These are phyloP conservation scores for Jatropha curcas DNA, from an alignment of 345 rosid genomes.

Conservation along the genomic window DNA sequence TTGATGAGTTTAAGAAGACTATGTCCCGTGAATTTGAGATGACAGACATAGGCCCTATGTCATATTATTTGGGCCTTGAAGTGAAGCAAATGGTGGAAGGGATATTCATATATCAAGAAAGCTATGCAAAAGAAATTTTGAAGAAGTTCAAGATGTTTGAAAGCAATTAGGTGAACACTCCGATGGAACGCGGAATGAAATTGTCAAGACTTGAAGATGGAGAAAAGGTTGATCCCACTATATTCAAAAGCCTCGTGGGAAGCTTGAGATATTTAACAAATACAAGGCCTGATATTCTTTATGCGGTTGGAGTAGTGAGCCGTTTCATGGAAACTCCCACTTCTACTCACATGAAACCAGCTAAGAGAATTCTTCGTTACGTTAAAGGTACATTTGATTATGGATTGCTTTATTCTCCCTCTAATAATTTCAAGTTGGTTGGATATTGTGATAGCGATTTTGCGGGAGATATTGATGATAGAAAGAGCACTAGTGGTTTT, in stretches of 20 bases:
- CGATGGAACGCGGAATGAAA: background rate
- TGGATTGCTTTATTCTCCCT: background rate
- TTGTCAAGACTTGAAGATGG: background rate
- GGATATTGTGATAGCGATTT: background rate
- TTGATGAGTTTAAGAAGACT: background rate
- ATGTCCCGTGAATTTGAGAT: background rate
- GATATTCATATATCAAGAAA: background rate
- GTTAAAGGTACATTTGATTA: background rate
- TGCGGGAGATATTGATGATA: too few species aligned
- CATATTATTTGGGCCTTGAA: background rate
- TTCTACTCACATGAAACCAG: too few species aligned
- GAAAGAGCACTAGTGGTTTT: background rate
- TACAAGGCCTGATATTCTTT: background rate
- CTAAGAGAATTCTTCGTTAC: background rate
- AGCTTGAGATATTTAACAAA: background rate
- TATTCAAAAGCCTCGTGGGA: background rate
- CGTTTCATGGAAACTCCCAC: too few species aligned
- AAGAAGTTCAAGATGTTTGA: background rate
- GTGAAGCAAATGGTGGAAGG: background rate
- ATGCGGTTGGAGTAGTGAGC: too few species aligned
- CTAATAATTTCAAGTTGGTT: background rate
- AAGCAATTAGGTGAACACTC: background rate
- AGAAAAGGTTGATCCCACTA: background rate
- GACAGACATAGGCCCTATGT: constrained; percentile 3
- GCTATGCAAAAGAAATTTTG: background rate